Base-by-base conservation (phyloP, 345 rosid species). In the Arabidopsis arenosa region DNA sequence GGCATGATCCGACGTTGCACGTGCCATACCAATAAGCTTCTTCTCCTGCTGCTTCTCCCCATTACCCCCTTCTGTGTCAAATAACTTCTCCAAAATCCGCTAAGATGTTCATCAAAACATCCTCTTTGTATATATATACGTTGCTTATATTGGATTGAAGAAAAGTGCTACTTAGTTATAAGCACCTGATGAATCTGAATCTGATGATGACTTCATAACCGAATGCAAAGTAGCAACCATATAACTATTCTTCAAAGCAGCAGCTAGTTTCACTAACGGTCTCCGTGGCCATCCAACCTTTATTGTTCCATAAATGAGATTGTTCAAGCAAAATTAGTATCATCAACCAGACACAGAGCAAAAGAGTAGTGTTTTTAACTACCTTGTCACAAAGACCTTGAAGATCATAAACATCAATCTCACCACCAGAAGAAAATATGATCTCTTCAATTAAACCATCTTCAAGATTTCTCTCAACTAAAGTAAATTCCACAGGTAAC, bases 231-330 rank as follows among this genome's bases (percentile, higher is more conserved):
- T 84, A 67, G 90, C 98, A 30, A 94, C 98, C 88, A 94, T 86
- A 81, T 92, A 94, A 85, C 98, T 92, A 78, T 94, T 94, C 84
- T 88, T 85, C 84, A 92, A 85, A 60, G 97, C 98, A 6, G 92
- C 87, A 73, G 91, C 96, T 78, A 94, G 72, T 82, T 94, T 94
- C 39, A 91, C 45, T 73, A 86, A 74, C 5, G 98, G 98, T 80
- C 98, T 90, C 64, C 96, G 72, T 37, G 97, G 98, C 98, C 97
- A 94, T 70, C 96, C 96, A 30, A 94, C 98, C 98, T 93, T 53
- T 33, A 18, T 5, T 21, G 2, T 6, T 2, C 32, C 32, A 40
- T 1, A 35, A 26, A 61, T 52, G n/a, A 73, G 43, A 65, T 1
- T 1, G 18, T 13, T n/a, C 2, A 18, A 48, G 28, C 8, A 23